Evolutionary conservation across 202 grass and related monocot species (phyloP), one percentile per base, ranked within the genome.

Genomic region (Saccharum hybrid): DNA sequence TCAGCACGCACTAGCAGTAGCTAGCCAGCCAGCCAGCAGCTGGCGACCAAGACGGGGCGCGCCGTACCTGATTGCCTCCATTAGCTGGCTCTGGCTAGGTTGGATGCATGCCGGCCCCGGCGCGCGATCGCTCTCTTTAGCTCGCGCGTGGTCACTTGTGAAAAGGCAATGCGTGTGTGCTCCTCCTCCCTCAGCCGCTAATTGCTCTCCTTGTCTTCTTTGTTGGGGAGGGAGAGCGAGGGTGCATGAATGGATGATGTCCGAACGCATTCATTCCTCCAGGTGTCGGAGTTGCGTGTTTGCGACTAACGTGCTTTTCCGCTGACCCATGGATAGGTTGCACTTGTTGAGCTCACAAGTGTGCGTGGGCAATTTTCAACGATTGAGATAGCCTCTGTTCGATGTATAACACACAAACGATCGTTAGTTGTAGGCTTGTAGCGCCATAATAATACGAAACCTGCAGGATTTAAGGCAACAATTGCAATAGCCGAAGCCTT

Each of bases 31-130:
- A n/a, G n/a, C n/a, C 46, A 49, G 48, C 48, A 51, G 48, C 48
- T 51, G 15, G 48, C 15, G 48, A 51, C 1, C 48, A 51, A 45
- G 11, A 48, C 46, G 4, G 46, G 15, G 48, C 48, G 48, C 14
- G 48, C 48, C 48, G 4, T 15, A 5, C 45, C 45, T 63, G 31
- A 72, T 78, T 86, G 88, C 72, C 8, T 86, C 83, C 83, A 62
- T 78, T 82, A 81, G 28, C 66, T 30, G 62, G 36, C 18, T 13
- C 12, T 14, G 42, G 10, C 42, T 45, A 45, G 9, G 42, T 43
- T 14, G 21, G 77, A n/a, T 75, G 36, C 31, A 30, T 42, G 4
- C 8, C 28, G 76, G 30, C 12, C 26, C 61, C 66, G 66, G 45
- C 39, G 41, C 41, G 8, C 69, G 4, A 22, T 43, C 39, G 11